Percentiles rank a stretch among this genome's conserved stretches.
Conservation (phyloP, 257 asterid genomes). For the Scutellaria barbata region DNA sequence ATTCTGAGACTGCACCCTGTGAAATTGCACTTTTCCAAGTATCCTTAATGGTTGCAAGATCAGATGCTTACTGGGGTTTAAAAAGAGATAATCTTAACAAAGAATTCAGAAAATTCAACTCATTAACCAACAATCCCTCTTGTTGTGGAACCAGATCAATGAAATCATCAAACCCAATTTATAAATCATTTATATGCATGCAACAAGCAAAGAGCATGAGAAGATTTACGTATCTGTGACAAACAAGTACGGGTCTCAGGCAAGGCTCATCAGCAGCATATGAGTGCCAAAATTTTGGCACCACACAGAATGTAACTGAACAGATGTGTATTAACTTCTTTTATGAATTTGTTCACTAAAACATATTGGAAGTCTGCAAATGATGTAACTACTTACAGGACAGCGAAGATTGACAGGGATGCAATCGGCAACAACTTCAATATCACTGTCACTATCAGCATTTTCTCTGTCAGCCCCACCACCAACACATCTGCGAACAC, state of each 20-base stretch:
- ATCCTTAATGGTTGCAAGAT: slow-evolving; percentile 14
- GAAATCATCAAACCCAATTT: not conserved
- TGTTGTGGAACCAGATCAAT: slow-evolving; percentile 8
- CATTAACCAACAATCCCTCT: not conserved
- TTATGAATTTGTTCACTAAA: not conserved
- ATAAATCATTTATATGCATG: slow-evolving; percentile 16
- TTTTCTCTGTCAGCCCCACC: slow-evolving; percentile 87
- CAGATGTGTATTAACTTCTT: not conserved
- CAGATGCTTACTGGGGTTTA: not conserved
- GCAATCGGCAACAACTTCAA: slow-evolving; percentile 97
- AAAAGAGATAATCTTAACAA: not conserved
- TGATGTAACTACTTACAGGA: slow-evolving; percentile 69
- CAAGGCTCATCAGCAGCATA: slow-evolving; percentile 26
- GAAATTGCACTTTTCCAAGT: not conserved
- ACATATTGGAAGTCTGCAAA: slow-evolving; percentile 22
- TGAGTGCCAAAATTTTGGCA: slow-evolving; percentile 8
- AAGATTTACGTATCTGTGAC: not conserved
- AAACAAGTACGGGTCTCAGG: slow-evolving; percentile 26
- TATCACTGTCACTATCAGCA: slow-evolving; percentile 98
- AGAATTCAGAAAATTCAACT: not conserved
- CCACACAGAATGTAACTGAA: not conserved
- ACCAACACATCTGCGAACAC: slow-evolving; percentile 78
- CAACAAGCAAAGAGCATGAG: slow-evolving; percentile 1
- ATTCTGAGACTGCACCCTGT: not conserved
- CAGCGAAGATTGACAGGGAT: slow-evolving; percentile 97